Evolutionary conservation across 2,329 filamentous ascomycete genomes (phyloP), one percentile per base, ranked within the genome.

Genomic region (Clonostachys rhizophaga): DNA sequence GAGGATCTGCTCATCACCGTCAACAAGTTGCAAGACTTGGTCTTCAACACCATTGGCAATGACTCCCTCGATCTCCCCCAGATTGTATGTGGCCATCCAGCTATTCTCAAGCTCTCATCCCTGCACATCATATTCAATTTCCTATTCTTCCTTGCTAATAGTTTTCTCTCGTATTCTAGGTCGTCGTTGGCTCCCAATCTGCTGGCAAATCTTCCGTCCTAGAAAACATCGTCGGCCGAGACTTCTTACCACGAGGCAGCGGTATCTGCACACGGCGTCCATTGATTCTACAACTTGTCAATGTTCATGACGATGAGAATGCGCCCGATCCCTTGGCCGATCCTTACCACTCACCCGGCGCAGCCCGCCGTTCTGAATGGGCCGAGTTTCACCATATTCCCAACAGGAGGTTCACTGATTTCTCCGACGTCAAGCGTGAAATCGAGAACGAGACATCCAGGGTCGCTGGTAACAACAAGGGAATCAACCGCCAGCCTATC

Each of bases 1-100:
- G 94, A 99, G 71, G 91, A 99, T 71, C 77, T 99, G 70, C 83
- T 99, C 66, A 84, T 83, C 58, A 95, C 91, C 55, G 94, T 99
- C 74, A 99, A 99, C 78, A 95, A 95, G 78, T 79, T 99, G 62
- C 94, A 99, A 71, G 94, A 97, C 70, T 74, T 99, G 63, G 94
- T 99, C 63, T 99, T 99, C 78, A 99, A 99, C 74, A 99, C 94
- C 57, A 99, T 99, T 69, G 94, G 94, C 70, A 97, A 91, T 75
- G 94, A 99, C 70, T 97, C 92, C 46, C 81, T 99, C 51, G 94
- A 99, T 71, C 76, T 99, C 49, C 94, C 94, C 49, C 94, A 99
- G 74, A 99, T 99, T 79, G 94, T 96, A 84, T 64, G 84, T 74
- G 54, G 24, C 24, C 24, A 30, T 30, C 24, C 24, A 10, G 24